phyloP scores from a whole-genome alignment of 129 eudicot species.

The Arctium minus region DNA sequence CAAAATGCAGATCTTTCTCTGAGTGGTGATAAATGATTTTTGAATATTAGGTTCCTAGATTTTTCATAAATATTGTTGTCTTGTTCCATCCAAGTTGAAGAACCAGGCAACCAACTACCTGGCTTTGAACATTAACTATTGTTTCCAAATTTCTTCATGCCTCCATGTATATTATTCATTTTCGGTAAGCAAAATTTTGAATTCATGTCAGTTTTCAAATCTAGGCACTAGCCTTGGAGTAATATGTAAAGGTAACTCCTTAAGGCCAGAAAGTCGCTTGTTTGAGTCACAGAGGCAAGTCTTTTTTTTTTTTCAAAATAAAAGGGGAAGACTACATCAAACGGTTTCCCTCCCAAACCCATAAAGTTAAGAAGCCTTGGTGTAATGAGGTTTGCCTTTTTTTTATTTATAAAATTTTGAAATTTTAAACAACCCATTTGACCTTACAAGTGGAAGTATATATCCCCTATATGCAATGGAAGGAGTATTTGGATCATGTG shows the following conservation, averaged over 20 bases:
- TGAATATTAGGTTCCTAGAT: no score
- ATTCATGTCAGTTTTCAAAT: not conserved
- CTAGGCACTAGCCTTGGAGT: not conserved
- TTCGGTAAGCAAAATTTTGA: not conserved
- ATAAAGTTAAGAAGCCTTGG: not conserved
- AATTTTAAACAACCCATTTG: not conserved
- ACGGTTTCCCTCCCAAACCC: not conserved
- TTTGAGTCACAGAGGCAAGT: not conserved
- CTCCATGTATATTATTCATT: no score
- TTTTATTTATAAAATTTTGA: not conserved
- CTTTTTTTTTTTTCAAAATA: no score
- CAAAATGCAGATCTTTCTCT: no score
- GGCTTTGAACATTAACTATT: no score
- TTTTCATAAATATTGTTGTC: no score
- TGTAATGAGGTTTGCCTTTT: not conserved
- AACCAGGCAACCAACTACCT: no score
- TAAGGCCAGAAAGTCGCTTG: not conserved
- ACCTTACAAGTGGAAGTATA: not conserved
- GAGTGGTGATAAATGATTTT: no score
- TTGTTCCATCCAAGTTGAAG: no score
- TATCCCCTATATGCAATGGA: not conserved
- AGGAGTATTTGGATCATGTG: not conserved
- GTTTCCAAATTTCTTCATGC: no score
- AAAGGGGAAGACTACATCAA: no score
- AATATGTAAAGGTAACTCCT: not conserved